phyloP scores from a whole-genome alignment of 139 green algal species.

The Tetraselmis chui region DNA sequence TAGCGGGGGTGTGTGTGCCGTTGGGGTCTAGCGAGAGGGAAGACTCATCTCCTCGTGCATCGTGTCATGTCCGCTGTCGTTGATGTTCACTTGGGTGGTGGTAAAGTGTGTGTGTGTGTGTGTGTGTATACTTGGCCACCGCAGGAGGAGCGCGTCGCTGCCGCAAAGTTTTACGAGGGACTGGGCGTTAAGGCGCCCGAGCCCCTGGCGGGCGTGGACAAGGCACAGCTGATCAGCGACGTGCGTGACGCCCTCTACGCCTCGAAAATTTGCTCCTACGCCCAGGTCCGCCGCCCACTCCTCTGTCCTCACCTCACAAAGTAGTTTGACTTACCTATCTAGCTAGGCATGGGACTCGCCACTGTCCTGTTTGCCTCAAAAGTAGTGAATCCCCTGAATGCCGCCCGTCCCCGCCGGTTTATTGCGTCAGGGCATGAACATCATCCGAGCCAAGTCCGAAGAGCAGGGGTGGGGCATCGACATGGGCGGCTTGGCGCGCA shows the following conservation, averaged over 20 bases:
- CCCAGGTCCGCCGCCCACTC: conserved; percentile 26
- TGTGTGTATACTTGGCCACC: no score
- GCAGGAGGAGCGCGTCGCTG: conserved; percentile 79
- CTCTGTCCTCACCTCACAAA: not conserved
- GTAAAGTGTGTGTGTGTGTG: no score
- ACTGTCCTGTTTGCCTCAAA: conserved; percentile 1
- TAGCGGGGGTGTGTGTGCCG: no score
- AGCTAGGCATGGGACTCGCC: not conserved
- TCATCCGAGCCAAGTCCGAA: conserved; percentile 75
- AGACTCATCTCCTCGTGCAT: no score
- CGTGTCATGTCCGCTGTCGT: conserved; percentile 47
- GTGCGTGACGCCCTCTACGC: conserved; percentile 84
- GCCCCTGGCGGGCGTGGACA: conserved; percentile 57
- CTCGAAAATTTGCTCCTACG: conserved; percentile 92
- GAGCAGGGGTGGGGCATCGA: conserved; percentile 43
- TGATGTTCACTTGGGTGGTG: no score
- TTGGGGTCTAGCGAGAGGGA: no score
- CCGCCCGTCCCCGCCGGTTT: no score
- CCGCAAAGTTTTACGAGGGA: conserved; percentile 49
- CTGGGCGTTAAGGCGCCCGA: conserved; percentile 22
- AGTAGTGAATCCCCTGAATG: not conserved
- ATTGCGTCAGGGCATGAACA: conserved; percentile 88
- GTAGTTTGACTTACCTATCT: not conserved
- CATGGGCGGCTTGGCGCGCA: conserved; percentile 44
- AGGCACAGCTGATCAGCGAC: conserved; percentile 78